A percentile compares a stretch with the other conserved stretches of the same genome.
Conservation (phyloP, 1,284 basidiomycete genomes). For the Marasmius fiardii region DNA sequence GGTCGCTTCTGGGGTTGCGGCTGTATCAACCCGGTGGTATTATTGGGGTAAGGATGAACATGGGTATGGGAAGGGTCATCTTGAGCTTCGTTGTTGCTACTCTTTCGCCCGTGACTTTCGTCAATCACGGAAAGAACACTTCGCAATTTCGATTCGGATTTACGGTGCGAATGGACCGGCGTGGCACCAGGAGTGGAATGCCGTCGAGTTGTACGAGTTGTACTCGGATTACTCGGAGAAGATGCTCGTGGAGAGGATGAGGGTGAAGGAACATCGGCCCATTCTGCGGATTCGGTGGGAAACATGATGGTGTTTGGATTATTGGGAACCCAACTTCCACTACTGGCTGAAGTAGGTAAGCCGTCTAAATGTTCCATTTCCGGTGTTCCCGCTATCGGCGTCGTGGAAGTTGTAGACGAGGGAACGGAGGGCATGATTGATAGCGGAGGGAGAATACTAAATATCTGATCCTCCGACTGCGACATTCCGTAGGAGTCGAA, state of each 20-base stretch:
- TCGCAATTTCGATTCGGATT: constrained; percentile 66
- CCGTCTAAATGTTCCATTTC: constrained; percentile 31
- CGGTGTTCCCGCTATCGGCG: constrained; percentile 45
- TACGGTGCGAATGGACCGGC: constrained; percentile 38
- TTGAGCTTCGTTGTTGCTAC: constrained; percentile 19
- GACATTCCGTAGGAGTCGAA: constrained; percentile 91
- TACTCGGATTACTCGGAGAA: constrained; percentile 33
- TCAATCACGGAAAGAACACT: constrained; percentile 63
- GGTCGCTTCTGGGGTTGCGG: constrained; percentile 19
- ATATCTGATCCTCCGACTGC: constrained; percentile 87
- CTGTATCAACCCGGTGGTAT: constrained; percentile 17
- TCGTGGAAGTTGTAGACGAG: constrained; percentile 45
- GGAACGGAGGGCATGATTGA: constrained; percentile 66
- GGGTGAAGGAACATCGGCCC: constrained; percentile 45
- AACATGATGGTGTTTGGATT: constrained; percentile 32
- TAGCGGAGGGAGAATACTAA: constrained; percentile 84
- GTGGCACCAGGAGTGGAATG: constrained; percentile 43
- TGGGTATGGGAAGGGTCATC: constrained; percentile 10
- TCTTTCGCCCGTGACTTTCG: constrained; percentile 41
- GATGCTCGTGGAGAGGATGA: constrained; percentile 43
- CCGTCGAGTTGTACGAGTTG: constrained; percentile 34
- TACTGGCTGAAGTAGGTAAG: constrained; percentile 24
- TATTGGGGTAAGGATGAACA: neutral
- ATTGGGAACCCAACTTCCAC: constrained; percentile 19
- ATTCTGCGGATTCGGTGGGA: constrained; percentile 44